phyloP scores from a whole-genome alignment of 1,139 yeast species.

The Suhomyces bribrorum region DNA sequence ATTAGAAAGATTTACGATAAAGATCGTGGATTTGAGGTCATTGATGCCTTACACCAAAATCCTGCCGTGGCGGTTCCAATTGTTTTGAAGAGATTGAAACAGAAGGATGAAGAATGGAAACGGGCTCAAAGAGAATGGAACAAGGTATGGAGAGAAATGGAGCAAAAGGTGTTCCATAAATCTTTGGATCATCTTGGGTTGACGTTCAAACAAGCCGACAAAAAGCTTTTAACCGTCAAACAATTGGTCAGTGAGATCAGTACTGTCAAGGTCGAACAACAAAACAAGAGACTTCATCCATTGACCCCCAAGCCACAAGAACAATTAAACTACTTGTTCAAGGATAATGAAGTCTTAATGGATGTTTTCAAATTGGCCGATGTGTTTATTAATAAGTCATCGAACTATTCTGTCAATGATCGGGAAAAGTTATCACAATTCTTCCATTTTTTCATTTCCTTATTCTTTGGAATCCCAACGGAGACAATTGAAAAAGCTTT shows the following conservation, averaged over 20 bases:
- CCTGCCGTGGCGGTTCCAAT: conserved; percentile 96
- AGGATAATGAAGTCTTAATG: conserved; percentile 66
- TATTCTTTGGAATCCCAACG: conserved; percentile 61
- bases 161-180: conserved; percentile 90
- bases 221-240: conserved; percentile 84
- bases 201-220: conserved; percentile 95
- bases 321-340: conserved; percentile 69
- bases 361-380: conserved; percentile 74
- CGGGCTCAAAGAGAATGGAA: conserved; percentile 99
- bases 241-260: conserved; percentile 90
- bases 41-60: conserved; percentile 91
- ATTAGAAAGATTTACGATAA: conserved; percentile 90
- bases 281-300: conserved; percentile 74
- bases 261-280: conserved; percentile 88
- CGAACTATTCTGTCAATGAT: conserved; percentile 79
- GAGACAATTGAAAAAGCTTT: conserved; percentile 33
- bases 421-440: conserved; percentile 75
- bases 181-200: conserved; percentile 93
- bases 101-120: conserved; percentile 98
- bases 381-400: conserved; percentile 67
- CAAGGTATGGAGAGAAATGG: conserved; percentile 98
- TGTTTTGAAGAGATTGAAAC: conserved; percentile 86
- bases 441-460: conserved; percentile 65
- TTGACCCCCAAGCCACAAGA: conserved; percentile 83
- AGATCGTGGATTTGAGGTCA: conserved; percentile 93